Base-by-base conservation (phyloP, 257 asterid genomes). In the Ilex asprella region DNA sequence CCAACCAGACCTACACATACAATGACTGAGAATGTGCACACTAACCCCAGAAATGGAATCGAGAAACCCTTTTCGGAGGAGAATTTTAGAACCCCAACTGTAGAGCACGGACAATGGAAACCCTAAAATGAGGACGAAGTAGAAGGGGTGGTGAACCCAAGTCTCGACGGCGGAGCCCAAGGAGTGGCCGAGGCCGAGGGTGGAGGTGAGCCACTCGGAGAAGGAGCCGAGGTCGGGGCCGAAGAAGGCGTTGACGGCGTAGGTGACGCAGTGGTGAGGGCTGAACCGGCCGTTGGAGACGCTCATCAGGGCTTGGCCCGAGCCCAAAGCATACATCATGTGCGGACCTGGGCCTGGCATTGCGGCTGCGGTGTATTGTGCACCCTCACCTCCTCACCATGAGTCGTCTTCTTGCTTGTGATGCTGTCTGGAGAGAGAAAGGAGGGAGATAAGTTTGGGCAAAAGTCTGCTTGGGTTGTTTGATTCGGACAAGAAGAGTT, bases 341-440 rank as follows among this genome's bases (percentile, higher is more conserved):
- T 88, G 98, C 61, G 98, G 95, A 67, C 98, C 98, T 12, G 95
- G 98, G 5, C 98, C 98, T 59, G 98, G 98, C 98, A 87, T 91
- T 14, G 47, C 27, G 27, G 27, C 27, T 21, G 27, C 27, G 27
- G 27, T 21, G 27, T 21, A 21, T 21, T 21, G 27, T 21, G 27
- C 27, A 21, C 27, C 27, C 27, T 21, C 27, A 21, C 27, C 27
- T 21, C 27, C 27, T 21, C 27, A 21, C 27, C 27, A 21, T 21
- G 27, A 21, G 27, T 21, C 27, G 27, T 35, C 8, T 35, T 3
- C 41, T 35, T 8, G 10, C 32, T 78, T 16, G 41, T 30, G 59
- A 30, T 30, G 75, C 7, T 31, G 68, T 49, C 30, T 39, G 16
- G 21, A 31, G 31, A 6, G 52, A 2, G 10, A 46, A 46, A 2